phyloP scores from a whole-genome alignment of 2,329 filamentous ascomycete genomes.

The Tolypocladium ovalisporum region DNA sequence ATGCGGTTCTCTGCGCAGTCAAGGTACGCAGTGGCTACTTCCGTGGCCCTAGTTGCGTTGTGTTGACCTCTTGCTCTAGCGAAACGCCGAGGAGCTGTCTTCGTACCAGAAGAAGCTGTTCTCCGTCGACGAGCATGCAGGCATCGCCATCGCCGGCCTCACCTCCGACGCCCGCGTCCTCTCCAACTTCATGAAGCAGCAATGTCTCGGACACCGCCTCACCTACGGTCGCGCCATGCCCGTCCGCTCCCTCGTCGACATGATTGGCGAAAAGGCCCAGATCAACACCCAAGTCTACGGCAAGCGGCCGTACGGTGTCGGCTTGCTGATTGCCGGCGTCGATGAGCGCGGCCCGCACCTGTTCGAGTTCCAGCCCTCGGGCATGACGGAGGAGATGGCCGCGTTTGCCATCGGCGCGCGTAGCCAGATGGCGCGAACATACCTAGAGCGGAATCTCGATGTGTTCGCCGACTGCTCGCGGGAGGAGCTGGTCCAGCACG shows the following conservation, averaged over 20 bases:
- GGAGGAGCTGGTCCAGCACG: conserved; percentile 86
- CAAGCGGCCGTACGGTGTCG: conserved; percentile 91
- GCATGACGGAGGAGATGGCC: conserved; percentile 94
- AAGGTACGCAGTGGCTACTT: conserved; percentile 54
- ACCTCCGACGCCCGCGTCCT: conserved; percentile 97
- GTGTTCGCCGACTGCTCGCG: conserved; percentile 64
- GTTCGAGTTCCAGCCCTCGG: conserved; percentile 95
- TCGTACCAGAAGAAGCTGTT: conserved; percentile 99
- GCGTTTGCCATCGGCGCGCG: conserved; percentile 93
- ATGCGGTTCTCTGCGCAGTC: conserved; percentile 87
- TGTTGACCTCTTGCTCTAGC: conserved; percentile 36
- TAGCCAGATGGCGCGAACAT: conserved; percentile 95
- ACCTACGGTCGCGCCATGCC: conserved; percentile 93
- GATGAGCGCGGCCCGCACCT: conserved; percentile 91
- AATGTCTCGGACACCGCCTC: conserved; percentile 89
- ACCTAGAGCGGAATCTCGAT: conserved; percentile 86
- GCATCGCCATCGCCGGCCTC: conserved; percentile 90
- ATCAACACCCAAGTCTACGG: conserved; percentile 97
- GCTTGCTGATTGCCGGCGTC: conserved; percentile 82
- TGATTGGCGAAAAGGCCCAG: conserved; percentile 94
- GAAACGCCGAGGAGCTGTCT: conserved; percentile 97
- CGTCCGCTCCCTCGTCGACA: conserved; percentile 75
- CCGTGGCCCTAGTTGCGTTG: not conserved
- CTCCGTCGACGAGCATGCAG: conserved; percentile 88
- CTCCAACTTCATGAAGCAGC: conserved; percentile 99